Evolutionary conservation across 805 yeast genomes (phyloP).

Genomic region (Saccharomycopsis guyanensis): DNA sequence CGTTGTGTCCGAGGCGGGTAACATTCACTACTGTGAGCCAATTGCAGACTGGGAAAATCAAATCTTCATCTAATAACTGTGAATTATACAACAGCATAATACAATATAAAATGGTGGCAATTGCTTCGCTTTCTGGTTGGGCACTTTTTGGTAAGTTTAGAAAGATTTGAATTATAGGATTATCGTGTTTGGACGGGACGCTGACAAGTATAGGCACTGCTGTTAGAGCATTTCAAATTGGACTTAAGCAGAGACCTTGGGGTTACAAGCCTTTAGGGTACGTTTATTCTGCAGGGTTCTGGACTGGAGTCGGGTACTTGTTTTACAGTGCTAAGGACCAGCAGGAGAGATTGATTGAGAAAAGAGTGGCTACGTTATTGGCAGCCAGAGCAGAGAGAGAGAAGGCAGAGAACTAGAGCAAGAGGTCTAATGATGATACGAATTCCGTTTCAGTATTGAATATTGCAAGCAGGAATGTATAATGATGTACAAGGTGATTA

Average conservation of each 20-base stretch:
- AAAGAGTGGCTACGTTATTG: slow-evolving; percentile 31
- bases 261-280: slow-evolving; percentile 33
- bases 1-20: too few relatives aligned
- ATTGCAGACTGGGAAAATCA: not conserved
- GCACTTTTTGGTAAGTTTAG: slow-evolving; percentile 24
- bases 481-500: too few relatives aligned
- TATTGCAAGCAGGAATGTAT: too few relatives aligned
- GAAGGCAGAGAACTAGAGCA: not conserved
- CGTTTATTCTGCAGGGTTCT: slow-evolving; percentile 36
- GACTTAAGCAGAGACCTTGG: slow-evolving; percentile 35
- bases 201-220: slow-evolving; percentile 29
- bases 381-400: slow-evolving; percentile 31
- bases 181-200: too few relatives aligned
- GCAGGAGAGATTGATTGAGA: slow-evolving; percentile 32
- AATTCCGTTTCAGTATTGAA: too few relatives aligned
- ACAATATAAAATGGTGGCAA: slow-evolving; percentile 17
- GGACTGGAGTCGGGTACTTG: slow-evolving; percentile 36
- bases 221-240: slow-evolving; percentile 39
- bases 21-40: not conserved
- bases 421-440: too few relatives aligned
- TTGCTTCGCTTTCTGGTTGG: slow-evolving; percentile 24
- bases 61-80: not conserved
- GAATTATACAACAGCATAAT: not conserved
- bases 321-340: slow-evolving; percentile 33
- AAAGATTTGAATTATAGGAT: not conserved